phyloP scores from a whole-genome alignment of 345 rosid species.

The Dipteronia sinensis region DNA sequence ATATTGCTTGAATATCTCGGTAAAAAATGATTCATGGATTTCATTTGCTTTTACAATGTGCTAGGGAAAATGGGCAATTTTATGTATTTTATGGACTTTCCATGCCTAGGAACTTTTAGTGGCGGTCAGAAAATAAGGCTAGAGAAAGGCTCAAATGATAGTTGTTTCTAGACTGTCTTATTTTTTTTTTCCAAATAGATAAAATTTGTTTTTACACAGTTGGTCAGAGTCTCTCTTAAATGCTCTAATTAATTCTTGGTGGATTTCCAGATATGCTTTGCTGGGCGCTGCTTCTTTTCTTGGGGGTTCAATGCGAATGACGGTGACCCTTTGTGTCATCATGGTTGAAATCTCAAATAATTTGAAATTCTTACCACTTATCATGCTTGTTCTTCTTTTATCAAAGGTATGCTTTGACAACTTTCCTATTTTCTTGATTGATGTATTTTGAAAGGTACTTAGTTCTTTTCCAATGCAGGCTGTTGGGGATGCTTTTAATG shows the following conservation, averaged over 20 bases:
- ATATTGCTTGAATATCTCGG: too few species aligned
- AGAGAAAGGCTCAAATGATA: background rate
- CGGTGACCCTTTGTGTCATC: conserved; percentile 93
- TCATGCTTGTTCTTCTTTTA: conserved; percentile 97
- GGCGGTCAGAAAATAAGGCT: background rate
- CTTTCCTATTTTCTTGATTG: conserved; percentile 8
- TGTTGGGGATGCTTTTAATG: conserved; percentile 97
- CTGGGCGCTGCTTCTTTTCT: conserved; percentile 99
- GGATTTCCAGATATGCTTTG: conserved; percentile 73
- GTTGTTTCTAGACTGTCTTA: background rate
- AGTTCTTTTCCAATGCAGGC: conserved; percentile 54
- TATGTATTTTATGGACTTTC: background rate
- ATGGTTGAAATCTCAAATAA: conserved; percentile 99
- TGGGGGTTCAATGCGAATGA: conserved; percentile 99
- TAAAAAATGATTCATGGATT: too few species aligned
- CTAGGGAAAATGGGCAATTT: background rate
- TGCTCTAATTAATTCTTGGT: conserved; percentile 21
- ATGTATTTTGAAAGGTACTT: conserved; percentile 12
- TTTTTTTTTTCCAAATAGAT: too few species aligned
- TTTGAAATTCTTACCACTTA: conserved; percentile 87
- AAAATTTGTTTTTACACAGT: background rate
- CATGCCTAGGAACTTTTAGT: background rate
- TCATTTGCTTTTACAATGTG: too few species aligned
- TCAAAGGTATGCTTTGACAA: conserved; percentile 66
- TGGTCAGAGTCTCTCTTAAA: conserved; percentile 15